Base-by-base conservation (phyloP, 148 eudicot species). In the Rhododendron henanense region DNA sequence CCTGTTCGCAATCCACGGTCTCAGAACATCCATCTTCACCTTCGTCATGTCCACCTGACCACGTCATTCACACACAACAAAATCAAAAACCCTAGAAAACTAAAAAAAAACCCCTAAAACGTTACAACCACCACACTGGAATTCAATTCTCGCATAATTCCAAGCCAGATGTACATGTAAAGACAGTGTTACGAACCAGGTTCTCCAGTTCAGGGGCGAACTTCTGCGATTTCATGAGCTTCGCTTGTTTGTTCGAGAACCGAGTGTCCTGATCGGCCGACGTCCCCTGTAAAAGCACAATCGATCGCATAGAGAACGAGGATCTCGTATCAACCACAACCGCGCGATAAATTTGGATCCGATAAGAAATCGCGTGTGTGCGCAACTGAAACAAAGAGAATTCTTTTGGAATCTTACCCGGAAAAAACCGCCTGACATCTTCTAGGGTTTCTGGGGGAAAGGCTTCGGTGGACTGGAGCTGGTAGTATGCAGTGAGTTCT, bases 401-500 rank as follows among this genome's bases (percentile, higher is more conserved):
- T 1, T 55, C 1, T 16, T 55, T 7, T 19, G 48, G 57, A 82
- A 55, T 5, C 15, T 88, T 92, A 95, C 99, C 93, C 99, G 93
- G 90, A 96, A 97, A 86, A 97, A 97, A 3, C 99, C 99, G 88
- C 99, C 99, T 59, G 99, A 97, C 99, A 97, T 96, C 85, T 93
- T 90, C 93, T 96, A 96, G 98, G 97, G 97, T 93, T 96, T 91
- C 83, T 35, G 83, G 41, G 16, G 73, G 41, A 11, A 1, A 15
- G 37, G 51, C 51, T 21, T 6, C 16, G 61, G 35, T 5, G 37
- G n/a, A 31, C 65, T 80, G n/a, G 21, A 50, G 41, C 5, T 5
- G 6, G 65, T 21, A 21, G 19, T 3, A 0, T 14, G 7, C 76
- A 25, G 15, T 10, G 73, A 67, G 31, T 16, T 39, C 74, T 82